Evolutionary conservation across 1,284 basidiomycete species (phyloP), one percentile per base, ranked within the genome.

Genomic region (Farysia itapuensis): DNA sequence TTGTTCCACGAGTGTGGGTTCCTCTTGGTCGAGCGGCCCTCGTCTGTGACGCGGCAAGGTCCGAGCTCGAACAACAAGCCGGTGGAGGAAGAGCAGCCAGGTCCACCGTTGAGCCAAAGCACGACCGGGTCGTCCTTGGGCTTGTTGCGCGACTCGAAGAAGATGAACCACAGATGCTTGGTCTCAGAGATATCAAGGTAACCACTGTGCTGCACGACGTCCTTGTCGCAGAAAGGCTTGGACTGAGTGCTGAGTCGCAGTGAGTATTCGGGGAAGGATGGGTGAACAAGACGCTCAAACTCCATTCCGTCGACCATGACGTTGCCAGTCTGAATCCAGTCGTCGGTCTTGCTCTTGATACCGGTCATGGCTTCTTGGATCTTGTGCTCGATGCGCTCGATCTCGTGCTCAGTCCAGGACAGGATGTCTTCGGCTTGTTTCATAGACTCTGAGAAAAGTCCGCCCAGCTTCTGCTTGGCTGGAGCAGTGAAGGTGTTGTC

Each of bases 71-170:
- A 78, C 85, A 86, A n/a, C 83, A 87, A 60, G 82, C 74, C 74
- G 28, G 65, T 67, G 37, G 64, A 64, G 16, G 69, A 70, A 23
- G 68, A 75, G 54, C 72, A 67, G 40, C 74, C 87, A 13, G 88
- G 87, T 5, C 88, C 88, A 35, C 90, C 90, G 68, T 90, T 92
- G 31, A 93, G 80, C 92, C 92, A 94, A 44, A 95, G 80, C 21
- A 91, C 82, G 4, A 95, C 81, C 9, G 90, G 90, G 15, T 88
- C 90, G 35, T 84, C 81, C 39, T 82, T 78, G 1, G 91, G 90
- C 20, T 84, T 81, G 49, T 78, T 81, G 31, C 90, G 82, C 2
- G 86, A 84, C 79, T 93, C 90, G 68, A 91, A 92, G 81, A 90
- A 89, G 21, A 87, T 89, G 79, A 89, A 91, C 83, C 90, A 90